Evolutionary conservation across 768 basidiomycete genomes (phyloP), one percentile per base, ranked within the genome.

Genomic region (Chalciporus chontae): DNA sequence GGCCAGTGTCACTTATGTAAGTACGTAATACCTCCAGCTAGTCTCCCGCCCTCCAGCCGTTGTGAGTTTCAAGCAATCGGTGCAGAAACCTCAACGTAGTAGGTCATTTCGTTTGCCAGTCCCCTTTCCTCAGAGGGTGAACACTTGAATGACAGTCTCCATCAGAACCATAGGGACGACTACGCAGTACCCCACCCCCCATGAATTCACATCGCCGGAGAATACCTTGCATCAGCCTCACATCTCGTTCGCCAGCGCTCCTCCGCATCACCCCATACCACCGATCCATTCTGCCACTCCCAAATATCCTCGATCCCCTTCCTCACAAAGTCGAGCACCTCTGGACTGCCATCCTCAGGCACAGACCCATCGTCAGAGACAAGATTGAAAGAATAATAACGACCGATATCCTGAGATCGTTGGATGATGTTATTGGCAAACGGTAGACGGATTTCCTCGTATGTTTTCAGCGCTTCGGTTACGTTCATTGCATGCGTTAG

Each of bases 391-490:
- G 55, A 47, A 40, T 61, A 68, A 47, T 65, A 47, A 15, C 50
- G 21, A 2, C 69, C 69, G 0, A 52, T 43, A n/a, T 54, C 34
- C 17, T 43, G 45, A 4, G 66, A 62, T 14, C 39, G 47, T 23
- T 49, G 32, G 18, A 56, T 52, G 32, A 71, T 40, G 11, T 19
- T 13, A 24, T 68, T 63, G 6, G 62, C 54, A 37, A 67, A 63
- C 13, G 71, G 65, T 8, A 66, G 57, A 13, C 72, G 65, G 9
- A 66, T 48, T 8, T 56, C 40, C 48, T 73, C 64, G 49, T 71
- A 74, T 15, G 47, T 56, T 23, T 59, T 56, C 17, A 74, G 54
- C 4, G 68, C 69, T 5, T 56, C 36, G 0, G 45, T 9, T 1
- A 72, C 54, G 19, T 64, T 71, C 9, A 47, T 48, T 1, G 15